A percentile compares a stretch with the other conserved stretches of the same genome.
These are phyloP conservation scores for Prillingera fragicola DNA, from an alignment of 1,284 basidiomycete genomes.

Conservation along the genomic window DNA sequence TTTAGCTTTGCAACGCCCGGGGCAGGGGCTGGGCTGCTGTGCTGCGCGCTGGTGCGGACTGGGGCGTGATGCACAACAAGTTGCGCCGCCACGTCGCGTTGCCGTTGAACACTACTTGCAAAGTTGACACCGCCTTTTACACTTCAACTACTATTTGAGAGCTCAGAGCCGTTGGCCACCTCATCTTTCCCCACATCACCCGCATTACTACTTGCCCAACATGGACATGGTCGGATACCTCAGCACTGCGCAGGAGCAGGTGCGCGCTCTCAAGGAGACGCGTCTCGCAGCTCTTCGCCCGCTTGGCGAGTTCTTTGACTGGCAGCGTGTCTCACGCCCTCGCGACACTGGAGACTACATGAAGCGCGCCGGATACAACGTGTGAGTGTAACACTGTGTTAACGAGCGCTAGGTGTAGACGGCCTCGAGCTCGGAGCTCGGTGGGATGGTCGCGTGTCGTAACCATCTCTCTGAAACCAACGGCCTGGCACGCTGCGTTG, in stretches of 20 bases:
- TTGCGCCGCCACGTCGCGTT: background rate
- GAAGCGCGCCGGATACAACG: constrained; percentile 38
- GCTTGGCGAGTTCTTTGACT: constrained; percentile 73
- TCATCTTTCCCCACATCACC: constrained; percentile 3
- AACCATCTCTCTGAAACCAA: background rate
- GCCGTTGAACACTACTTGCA: background rate
- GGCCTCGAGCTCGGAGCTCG: background rate
- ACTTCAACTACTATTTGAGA: too few species aligned
- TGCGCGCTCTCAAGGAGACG: constrained; percentile 77
- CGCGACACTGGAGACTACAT: constrained; percentile 57
- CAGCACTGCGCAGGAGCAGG: constrained; percentile 60
- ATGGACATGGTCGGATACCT: constrained; percentile 40
- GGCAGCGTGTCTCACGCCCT: constrained; percentile 71
- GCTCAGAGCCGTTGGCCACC: background rate
- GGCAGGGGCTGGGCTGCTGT: too few species aligned
- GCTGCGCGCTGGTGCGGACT: too few species aligned
- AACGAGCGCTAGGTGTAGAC: background rate
- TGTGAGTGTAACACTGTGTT: constrained; percentile 21
- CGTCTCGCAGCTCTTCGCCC: constrained; percentile 74
- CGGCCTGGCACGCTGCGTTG: background rate
- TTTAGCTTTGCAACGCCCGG: too few species aligned
- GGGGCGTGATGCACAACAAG: too few species aligned
- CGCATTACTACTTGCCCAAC: constrained; percentile 2
- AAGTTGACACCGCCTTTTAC: background rate
- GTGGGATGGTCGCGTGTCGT: background rate